Evolutionary conservation across 441 rosid genomes (phyloP).

Genomic region (Populus hybrid): DNA sequence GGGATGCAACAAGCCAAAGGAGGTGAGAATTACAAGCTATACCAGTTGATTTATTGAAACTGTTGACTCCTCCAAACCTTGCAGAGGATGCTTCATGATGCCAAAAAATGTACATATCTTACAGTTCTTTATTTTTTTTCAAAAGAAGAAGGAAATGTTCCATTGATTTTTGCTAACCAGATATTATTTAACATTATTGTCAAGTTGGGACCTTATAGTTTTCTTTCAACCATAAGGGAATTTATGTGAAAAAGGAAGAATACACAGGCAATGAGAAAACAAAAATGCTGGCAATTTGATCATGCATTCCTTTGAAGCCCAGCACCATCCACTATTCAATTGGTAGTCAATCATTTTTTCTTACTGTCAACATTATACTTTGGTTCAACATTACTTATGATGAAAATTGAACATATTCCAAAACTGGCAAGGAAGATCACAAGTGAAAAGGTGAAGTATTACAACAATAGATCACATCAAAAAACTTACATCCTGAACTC

Average conservation of each 20-base stretch:
- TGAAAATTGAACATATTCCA: not conserved
- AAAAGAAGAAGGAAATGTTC: no score
- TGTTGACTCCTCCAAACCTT: not conserved
- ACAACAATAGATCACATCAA: slow-evolving; percentile 6
- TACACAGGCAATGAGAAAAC: not conserved
- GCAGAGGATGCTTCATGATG: not conserved
- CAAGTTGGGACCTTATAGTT: not conserved
- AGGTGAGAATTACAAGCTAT: not conserved
- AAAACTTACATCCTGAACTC: slow-evolving; percentile 88
- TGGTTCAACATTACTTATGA: not conserved
- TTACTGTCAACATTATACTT: not conserved
- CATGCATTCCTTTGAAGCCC: not conserved
- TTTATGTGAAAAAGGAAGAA: not conserved
- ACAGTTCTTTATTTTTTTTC: not conserved
- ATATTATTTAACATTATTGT: not conserved
- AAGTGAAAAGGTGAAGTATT: not conserved
- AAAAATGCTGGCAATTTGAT: not conserved
- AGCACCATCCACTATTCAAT: not conserved
- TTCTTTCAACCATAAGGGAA: not conserved
- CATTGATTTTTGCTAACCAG: not conserved
- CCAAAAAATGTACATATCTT: not conserved
- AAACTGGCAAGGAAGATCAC: not conserved
- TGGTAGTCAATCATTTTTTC: not conserved
- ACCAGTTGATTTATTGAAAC: not conserved
- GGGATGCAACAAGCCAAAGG: not conserved